These are phyloP conservation scores for Penicillium hordei DNA, from an alignment of 2,329 filamentous ascomycete genomes.

Conservation along the genomic window DNA sequence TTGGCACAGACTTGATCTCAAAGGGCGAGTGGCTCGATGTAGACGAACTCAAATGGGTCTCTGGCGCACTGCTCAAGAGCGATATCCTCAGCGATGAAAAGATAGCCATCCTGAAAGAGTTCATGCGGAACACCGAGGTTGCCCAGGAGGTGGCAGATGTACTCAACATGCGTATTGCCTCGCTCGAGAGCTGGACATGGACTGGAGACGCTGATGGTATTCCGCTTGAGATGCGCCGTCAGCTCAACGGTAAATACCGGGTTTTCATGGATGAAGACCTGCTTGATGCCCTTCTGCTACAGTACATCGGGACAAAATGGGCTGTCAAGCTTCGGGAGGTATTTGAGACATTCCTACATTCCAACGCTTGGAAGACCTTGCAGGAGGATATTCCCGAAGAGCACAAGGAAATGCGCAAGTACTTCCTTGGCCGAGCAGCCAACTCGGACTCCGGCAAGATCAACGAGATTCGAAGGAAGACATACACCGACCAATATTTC, in stretches of 20 bases:
- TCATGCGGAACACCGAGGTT: conserved; percentile 51
- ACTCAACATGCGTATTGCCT: conserved; percentile 55
- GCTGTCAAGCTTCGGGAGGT: conserved; percentile 48
- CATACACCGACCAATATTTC: conserved; percentile 53
- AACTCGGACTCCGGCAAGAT: conserved; percentile 21
- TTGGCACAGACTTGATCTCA: conserved; percentile 34
- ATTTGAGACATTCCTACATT: conserved; percentile 40
- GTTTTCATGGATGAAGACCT: conserved; percentile 61
- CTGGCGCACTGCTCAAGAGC: conserved; percentile 50
- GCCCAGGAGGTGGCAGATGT: conserved; percentile 57
- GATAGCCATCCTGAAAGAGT: conserved; percentile 51
- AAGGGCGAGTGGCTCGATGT: conserved; percentile 43
- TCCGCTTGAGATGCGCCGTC: conserved; percentile 52
- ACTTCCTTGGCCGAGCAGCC: conserved; percentile 40
- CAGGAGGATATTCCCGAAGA: conserved; percentile 35
- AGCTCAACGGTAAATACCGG: conserved; percentile 59
- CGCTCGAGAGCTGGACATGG: conserved; percentile 56
- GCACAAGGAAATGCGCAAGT: conserved; percentile 46
- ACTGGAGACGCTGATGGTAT: conserved; percentile 40
- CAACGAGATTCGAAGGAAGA: conserved; percentile 35
- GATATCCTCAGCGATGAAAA: conserved; percentile 57
- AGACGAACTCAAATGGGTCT: conserved; percentile 45
- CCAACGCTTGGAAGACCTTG: conserved; percentile 44
- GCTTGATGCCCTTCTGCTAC: conserved; percentile 55
- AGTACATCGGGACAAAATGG: conserved; percentile 56